Conservation (phyloP, 1,284 basidiomycete genomes). For the Irpex rosettiformis region DNA sequence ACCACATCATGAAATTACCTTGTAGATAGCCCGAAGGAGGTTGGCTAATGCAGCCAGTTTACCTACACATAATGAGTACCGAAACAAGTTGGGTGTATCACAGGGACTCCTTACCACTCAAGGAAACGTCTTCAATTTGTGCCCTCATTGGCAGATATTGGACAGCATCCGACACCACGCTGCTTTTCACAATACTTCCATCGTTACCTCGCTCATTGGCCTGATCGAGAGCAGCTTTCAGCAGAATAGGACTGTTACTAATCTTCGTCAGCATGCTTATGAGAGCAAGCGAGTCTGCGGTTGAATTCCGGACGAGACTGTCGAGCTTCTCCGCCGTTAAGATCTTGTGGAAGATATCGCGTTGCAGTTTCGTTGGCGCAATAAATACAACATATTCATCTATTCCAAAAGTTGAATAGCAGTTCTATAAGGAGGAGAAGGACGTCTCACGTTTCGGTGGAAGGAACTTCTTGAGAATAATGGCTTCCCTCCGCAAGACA, state of each 20-base stretch:
- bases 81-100: not conserved
- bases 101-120: conserved; percentile 58
- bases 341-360: conserved; percentile 77
- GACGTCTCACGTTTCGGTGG: conserved; percentile 91
- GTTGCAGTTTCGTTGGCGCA: conserved; percentile 78
- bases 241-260: conserved; percentile 88
- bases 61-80: conserved; percentile 43
- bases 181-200: conserved; percentile 35
- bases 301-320: conserved; percentile 62
- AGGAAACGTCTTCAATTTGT: conserved; percentile 64
- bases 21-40: conserved; percentile 64
- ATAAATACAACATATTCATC: conserved; percentile 95
- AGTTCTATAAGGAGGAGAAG: too few species aligned
- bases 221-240: conserved; percentile 71
- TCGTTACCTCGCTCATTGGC: conserved; percentile 37
- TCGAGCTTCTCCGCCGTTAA: conserved; percentile 67
- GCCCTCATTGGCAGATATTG: conserved; percentile 63
- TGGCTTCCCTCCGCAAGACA: conserved; percentile 85
- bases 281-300: conserved; percentile 79
- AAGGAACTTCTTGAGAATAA: conserved; percentile 79
- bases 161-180: conserved; percentile 61
- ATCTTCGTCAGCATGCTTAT: conserved; percentile 85
- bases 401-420: conserved; percentile 28
- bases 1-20: conserved; percentile 34
- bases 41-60: conserved; percentile 79